Base-by-base conservation (phyloP, 2,329 filamentous ascomycete species). In the Talaromyces marneffei region DNA sequence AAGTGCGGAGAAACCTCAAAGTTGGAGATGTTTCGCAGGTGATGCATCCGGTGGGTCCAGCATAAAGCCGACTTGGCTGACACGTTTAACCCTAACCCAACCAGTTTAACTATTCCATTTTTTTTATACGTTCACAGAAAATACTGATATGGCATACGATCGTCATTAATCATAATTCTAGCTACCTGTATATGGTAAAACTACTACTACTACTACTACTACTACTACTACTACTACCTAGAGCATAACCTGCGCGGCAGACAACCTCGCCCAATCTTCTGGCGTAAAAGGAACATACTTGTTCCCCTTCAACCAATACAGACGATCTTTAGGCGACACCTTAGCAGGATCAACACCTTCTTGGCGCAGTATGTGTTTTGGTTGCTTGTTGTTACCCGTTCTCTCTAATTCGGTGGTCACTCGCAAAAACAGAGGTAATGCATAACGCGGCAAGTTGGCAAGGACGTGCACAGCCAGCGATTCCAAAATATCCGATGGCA, bases 341-440 rank as follows among this genome's bases (percentile, higher is more conserved):
- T 68, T 66, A 3, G 69, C 74, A 0, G 88, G 89, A 68, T 90
- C 84, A 0, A 93, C 89, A 0, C 92, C 91, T 64, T 92, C 83
- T 2, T 81, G 79, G n/a, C 90, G 80, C 65, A 96, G 72, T 0
- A 79, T 75, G 65, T 88, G 85, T 75, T 96, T 96, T 76, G 92
- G 88, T 77, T 95, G 90, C 80, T 96, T 96, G 69, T 91, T 89
- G 53, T 91, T 96, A 0, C 91, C 91, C 4, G 92, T 96, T 1
- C 85, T 81, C 68, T 88, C 85, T 66, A 85, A 81, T 27, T 83
- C 81, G 27, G 77, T 79, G 7, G 87, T 82, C 5, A 92, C 75
- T 12, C 92, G 82, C 53, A 96, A 72, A 75, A 96, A 96, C 0
- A 94, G 68, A 0, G 92, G 92, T 4, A 87, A 82, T 0, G 91